A percentile compares a stretch with the other conserved stretches of the same genome.
Evolutionary conservation across 805 yeast species (phyloP).

Genomic region (Grigorovia yakushimaensis): DNA sequence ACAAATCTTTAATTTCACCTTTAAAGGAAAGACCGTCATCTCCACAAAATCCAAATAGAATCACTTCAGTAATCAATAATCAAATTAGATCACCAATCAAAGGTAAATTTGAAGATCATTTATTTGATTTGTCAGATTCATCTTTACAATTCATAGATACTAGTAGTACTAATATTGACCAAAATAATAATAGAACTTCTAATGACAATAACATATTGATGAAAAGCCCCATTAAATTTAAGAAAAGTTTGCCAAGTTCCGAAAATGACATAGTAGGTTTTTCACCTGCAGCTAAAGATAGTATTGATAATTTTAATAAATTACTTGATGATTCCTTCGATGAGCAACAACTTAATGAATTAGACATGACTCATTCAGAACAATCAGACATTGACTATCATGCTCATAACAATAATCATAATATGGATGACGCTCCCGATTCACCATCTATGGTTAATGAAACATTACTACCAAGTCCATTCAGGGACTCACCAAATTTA

Average conservation of each 20-base stretch:
- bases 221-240: constrained; percentile 1
- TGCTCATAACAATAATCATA: neutral
- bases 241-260: neutral
- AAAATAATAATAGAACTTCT: neutral
- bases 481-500: constrained; percentile 4
- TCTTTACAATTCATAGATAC: constrained; percentile 1
- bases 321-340: constrained; percentile 20
- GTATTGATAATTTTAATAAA: constrained; percentile 20
- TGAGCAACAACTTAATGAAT: constrained; percentile 1
- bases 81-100: constrained; percentile 27
- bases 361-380: neutral
- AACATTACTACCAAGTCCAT: constrained; percentile 1
- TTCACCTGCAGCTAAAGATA: constrained; percentile 25
- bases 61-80: constrained; percentile 26
- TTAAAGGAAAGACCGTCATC: constrained; percentile 2
- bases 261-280: constrained; percentile 9
- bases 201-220: neutral
- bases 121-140: constrained; percentile 1
- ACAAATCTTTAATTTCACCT: constrained; percentile 7
- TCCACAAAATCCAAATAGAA: constrained; percentile 21
- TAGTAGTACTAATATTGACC: neutral
- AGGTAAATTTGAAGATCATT: constrained; percentile 3
- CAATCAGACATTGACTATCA: neutral
- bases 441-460: neutral
- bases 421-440: neutral